Conservation (phyloP, 2,329 filamentous ascomycete species). For the Clonostachys solani region DNA sequence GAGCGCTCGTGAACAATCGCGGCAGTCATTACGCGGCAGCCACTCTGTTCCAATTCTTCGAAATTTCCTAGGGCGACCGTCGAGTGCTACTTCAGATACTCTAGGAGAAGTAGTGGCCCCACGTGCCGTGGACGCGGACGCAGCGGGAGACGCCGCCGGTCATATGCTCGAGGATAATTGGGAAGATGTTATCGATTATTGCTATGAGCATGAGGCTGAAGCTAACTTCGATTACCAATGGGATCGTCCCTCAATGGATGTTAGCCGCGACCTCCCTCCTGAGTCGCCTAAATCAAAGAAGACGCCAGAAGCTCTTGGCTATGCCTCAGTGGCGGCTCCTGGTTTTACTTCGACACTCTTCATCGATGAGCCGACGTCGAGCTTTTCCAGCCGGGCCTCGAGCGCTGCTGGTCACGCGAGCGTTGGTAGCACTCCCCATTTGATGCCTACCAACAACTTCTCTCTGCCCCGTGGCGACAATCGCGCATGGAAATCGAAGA, state of each 20-base stretch:
- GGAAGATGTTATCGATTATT: slow-evolving; percentile 69
- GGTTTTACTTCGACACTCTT: slow-evolving; percentile 10
- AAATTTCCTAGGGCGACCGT: slow-evolving; percentile 34
- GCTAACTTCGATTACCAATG: slow-evolving; percentile 64
- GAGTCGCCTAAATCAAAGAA: slow-evolving; percentile 1
- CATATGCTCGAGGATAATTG: slow-evolving; percentile 43
- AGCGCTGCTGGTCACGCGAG: background rate
- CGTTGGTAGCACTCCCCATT: slow-evolving; percentile 9
- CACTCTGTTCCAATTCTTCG: slow-evolving; percentile 51
- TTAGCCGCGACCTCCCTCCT: slow-evolving; percentile 7
- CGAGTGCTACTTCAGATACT: slow-evolving; percentile 48
- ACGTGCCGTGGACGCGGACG: slow-evolving; percentile 4
- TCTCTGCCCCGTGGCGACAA: slow-evolving; percentile 38
- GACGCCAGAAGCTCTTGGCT: background rate
- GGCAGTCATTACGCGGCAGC: slow-evolving; percentile 46
- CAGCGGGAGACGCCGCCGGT: slow-evolving; percentile 17
- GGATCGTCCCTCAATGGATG: slow-evolving; percentile 53
- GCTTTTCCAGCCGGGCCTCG: slow-evolving; percentile 20
- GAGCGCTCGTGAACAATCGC: slow-evolving; percentile 21
- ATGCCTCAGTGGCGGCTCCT: background rate
- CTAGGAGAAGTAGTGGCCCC: slow-evolving; percentile 32
- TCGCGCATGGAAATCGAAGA: slow-evolving; percentile 17
- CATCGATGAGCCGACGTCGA: slow-evolving; percentile 42
- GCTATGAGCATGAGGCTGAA: slow-evolving; percentile 65
- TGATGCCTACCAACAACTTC: slow-evolving; percentile 41